Base-by-base conservation (phyloP, 805 yeast species). In the Nematodospora valgi region DNA sequence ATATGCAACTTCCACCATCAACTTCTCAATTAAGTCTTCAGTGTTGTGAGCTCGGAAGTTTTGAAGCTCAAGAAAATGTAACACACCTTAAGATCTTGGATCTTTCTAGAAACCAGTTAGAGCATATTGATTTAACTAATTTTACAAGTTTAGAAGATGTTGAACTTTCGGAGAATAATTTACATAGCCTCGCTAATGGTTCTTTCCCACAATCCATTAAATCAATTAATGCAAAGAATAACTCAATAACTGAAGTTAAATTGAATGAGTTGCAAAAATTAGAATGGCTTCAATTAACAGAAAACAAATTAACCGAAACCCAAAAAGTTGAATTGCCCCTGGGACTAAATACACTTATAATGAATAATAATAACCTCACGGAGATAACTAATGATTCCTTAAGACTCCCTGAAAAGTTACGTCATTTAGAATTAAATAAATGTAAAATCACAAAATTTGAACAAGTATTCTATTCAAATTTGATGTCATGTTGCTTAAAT, bases 371-470 rank as follows among this genome's bases (percentile, higher is more conserved):
- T 34, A 10, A 23, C 9, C 23, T 38, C 8, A 11, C 14, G 25
- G 34, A 24, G 27, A 19, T 38, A 3, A 19, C 31, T 5, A n/a
- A 24, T 23, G 34, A 33, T 10, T 38, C 26, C 15, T 18, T 21
- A 12, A 3, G 28, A 5, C 18, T 32, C 4, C 41, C 41, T 10
- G 4, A 12, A 11, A 15, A 11, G 10, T 38, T 38, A 11, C 23
- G 32, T 18, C 38, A 38, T 27, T 34, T 38, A 27, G 41, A 35
- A 23, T 15, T 38, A 15, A 38, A 29, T 18, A 17, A 16, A 17
- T 38, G 41, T 26, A 34, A 35, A 11, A 30, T 38, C 5, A 11
- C 13, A 17, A 26, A 30, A 23, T 34, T 38, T 15, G 17, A 16
- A 18, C 23, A 28, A 14, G 16, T 11, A 4, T 15, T 28, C 11